These are phyloP conservation scores for Pichia californica DNA, from an alignment of 805 yeast genomes.

Conservation along the genomic window DNA sequence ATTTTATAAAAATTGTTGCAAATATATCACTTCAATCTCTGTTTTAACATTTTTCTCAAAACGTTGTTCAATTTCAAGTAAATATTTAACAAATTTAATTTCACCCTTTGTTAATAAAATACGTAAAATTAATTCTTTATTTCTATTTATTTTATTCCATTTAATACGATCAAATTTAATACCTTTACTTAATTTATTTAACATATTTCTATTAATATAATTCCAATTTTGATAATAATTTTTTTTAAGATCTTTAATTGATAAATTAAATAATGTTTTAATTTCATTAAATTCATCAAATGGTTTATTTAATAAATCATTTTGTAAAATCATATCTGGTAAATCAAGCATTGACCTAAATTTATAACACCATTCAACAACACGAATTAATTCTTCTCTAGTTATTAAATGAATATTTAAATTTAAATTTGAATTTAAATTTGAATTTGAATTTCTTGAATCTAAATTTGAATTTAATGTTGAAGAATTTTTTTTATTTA, in stretches of 20 bases:
- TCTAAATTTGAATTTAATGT: too few species aligned
- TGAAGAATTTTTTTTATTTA: too few species aligned
- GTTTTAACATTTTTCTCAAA: constrained; percentile 23
- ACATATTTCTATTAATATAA: constrained; percentile 16
- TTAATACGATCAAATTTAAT: constrained; percentile 35
- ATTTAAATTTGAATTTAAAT: not conserved
- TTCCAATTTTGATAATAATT: constrained; percentile 22
- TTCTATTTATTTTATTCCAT: constrained; percentile 35
- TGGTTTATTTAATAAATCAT: constrained; percentile 16
- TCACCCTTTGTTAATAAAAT: constrained; percentile 46
- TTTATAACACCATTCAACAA: constrained; percentile 28
- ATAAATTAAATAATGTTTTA: constrained; percentile 14
- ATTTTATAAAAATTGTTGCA: constrained; percentile 6
- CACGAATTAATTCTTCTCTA: constrained; percentile 22
- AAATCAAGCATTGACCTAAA: constrained; percentile 24
- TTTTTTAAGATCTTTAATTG: constrained; percentile 13
- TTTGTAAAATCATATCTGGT: constrained; percentile 22
- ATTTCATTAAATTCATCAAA: constrained; percentile 19
- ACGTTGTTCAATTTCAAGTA: constrained; percentile 25
- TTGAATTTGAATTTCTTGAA: too few species aligned
- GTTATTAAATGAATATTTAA: constrained; percentile 13
- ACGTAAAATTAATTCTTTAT: constrained; percentile 60
- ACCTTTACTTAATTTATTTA: constrained; percentile 15
- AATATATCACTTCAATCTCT: constrained; percentile 19
- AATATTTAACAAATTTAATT: constrained; percentile 19